Base-by-base conservation (phyloP, 1,284 basidiomycete species). In the Erythrobasidium hasegawianum region DNA sequence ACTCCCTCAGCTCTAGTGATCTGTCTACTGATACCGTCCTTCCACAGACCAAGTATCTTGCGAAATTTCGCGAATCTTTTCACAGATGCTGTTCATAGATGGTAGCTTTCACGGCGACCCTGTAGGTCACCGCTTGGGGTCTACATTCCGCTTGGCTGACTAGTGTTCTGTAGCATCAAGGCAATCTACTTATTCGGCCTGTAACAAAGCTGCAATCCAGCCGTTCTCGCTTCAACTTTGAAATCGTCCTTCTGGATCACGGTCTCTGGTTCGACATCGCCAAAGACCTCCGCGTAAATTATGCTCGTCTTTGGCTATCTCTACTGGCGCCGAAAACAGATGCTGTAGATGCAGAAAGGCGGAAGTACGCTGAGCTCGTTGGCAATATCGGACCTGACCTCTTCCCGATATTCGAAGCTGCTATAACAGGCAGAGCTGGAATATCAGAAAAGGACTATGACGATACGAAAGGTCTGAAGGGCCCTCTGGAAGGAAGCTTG, bases 11-110 rank as follows among this genome's bases (percentile, higher is more conserved):
- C n/a, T n/a, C n/a, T n/a, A n/a, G n/a, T n/a, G n/a, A n/a, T n/a
- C n/a, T n/a, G n/a, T n/a, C n/a, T n/a, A n/a, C n/a, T n/a, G n/a
- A n/a, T n/a, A n/a, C n/a, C n/a, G n/a, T n/a, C n/a, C n/a, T n/a
- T 13, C 40, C 5, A 41, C 26, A 65, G 62, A 74, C 50, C 57
- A 59, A 27, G 71, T 74, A 29, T 68, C 69, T 24, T 68, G 72
- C 24, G 68, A 73, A 57, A 73, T 80, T 9, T 75, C 76, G 1
- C 70, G 75, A 69, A 90, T 95, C 75, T 97, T 97, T 75, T 88
- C 86, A 54, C 87, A 87, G 75, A 98, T 98, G 96, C 90, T 98
- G 18, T 97, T 97, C 75, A 77, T 97, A 43, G 90, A 97, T 76
- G 95, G 95, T 40, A 79, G 86, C 83, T 90, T 90, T 76, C 88